A percentile compares a stretch with the other conserved stretches of the same genome.
phyloP scores from a whole-genome alignment of 192 early-diverging fungal genomes.

The Obelidium mucronatum region DNA sequence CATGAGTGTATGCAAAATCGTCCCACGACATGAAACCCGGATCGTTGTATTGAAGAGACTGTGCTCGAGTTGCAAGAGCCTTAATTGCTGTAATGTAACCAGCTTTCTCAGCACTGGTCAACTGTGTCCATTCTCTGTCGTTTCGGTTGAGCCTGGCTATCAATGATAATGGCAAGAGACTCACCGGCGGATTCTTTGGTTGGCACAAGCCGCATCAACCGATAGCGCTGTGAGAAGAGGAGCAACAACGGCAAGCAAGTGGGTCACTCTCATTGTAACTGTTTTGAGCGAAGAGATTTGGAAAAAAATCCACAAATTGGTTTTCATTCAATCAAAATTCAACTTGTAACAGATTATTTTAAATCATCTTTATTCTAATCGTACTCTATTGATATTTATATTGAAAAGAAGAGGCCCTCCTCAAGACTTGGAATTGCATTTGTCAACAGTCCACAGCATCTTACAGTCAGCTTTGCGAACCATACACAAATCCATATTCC shows the following conservation, averaged over 20 bases:
- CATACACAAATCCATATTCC: not conserved
- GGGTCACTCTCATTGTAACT: not conserved
- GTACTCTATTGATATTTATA: no score
- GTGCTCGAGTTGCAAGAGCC: not conserved
- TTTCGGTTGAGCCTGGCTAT: not conserved
- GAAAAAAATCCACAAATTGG: no score
- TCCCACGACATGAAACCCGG: not conserved
- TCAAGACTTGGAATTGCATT: not conserved
- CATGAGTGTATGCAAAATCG: conserved; percentile 12
- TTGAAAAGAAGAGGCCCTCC: no score
- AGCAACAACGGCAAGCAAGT: not conserved
- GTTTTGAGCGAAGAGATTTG: no score
- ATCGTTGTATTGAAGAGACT: conserved; percentile 1
- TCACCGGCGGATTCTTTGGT: not conserved
- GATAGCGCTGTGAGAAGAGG: not conserved
- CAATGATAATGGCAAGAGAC: not conserved
- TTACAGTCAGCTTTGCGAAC: not conserved
- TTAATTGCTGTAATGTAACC: conserved; percentile 19
- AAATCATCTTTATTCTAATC: no score
- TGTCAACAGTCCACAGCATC: not conserved
- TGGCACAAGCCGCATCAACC: not conserved
- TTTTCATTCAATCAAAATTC: no score
- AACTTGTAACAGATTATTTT: no score
- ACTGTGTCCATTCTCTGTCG: conserved; percentile 2
- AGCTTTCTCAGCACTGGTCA: not conserved